These are phyloP conservation scores for Pyrenula aspistea DNA, from an alignment of 495 filamentous ascomycete genomes.

Conservation along the genomic window DNA sequence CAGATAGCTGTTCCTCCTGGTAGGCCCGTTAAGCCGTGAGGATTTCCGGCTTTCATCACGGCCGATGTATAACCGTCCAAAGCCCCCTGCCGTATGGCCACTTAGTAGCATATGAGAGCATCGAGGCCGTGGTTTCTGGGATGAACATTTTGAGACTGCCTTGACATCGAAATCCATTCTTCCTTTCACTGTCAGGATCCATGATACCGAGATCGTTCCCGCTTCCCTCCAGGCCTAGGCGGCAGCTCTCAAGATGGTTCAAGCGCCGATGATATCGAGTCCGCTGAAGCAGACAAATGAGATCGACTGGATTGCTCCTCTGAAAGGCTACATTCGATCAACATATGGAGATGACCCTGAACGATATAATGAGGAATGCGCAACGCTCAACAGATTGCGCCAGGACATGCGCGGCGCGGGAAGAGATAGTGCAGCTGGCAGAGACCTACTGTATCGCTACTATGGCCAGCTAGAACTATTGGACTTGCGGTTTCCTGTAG, in stretches of 20 bases:
- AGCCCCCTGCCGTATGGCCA: no score
- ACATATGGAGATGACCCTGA: conserved; percentile 96
- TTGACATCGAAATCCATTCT: no score
- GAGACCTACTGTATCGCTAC: conserved; percentile 91
- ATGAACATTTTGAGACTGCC: no score
- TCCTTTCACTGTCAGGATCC: neutral
- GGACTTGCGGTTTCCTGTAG: conserved; percentile 90
- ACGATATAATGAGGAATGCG: conserved; percentile 86
- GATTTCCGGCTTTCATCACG: no score
- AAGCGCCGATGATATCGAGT: conserved; percentile 84
- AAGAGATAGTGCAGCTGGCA: conserved; percentile 87
- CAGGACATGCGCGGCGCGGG: conserved; percentile 98
- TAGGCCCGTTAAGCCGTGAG: no score
- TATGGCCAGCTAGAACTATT: conserved; percentile 93
- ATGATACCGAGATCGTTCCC: neutral
- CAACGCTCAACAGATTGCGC: conserved; percentile 86
- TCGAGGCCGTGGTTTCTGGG: no score
- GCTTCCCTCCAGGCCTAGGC: conserved; percentile 23
- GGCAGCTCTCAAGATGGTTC: conserved; percentile 42
- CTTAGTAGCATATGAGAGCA: no score
- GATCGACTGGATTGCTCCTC: conserved; percentile 91
- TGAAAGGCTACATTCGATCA: conserved; percentile 86
- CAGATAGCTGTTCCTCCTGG: no score
- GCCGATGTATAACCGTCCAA: no score
- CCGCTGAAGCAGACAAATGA: conserved; percentile 97